Evolutionary conservation across 164 flowering plant genomes (phyloP).

Genomic region (Magnolia officinalis): DNA sequence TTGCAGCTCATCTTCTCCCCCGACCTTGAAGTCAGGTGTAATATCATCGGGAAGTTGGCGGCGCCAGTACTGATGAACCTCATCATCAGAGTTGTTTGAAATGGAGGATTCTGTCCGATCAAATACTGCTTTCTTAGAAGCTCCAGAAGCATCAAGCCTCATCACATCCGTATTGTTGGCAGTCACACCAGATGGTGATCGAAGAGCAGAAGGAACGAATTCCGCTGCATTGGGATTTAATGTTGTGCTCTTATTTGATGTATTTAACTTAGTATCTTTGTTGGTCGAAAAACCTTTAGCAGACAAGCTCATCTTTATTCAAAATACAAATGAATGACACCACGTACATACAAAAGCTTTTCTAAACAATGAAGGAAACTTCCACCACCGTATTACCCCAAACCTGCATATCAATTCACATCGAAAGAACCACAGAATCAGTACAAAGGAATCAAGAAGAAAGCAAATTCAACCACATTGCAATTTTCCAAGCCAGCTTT

Average conservation of each 20-base stretch:
- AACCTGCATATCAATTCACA: conserved; percentile 46
- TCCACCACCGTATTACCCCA: conserved; percentile 41
- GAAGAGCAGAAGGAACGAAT: conserved; percentile 74
- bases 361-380: background rate
- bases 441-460: background rate
- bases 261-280: conserved; percentile 37
- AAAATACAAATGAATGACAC: conserved; percentile 7
- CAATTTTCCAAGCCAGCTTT: too few species aligned
- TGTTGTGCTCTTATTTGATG: conserved; percentile 37
- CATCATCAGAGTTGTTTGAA: conserved; percentile 85
- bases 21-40: conserved; percentile 84
- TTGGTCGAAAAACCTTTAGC: conserved; percentile 39
- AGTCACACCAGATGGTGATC: conserved; percentile 47
- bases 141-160: conserved; percentile 33
- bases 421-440: background rate
- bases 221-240: conserved; percentile 97
- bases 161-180: conserved; percentile 32
- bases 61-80: conserved; percentile 83
- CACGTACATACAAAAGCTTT: conserved; percentile 16
- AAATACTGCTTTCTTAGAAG: conserved; percentile 60
- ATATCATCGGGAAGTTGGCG: conserved; percentile 95
- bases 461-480: too few species aligned
- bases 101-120: conserved; percentile 71
- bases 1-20: conserved; percentile 62
- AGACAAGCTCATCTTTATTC: conserved; percentile 67